These are phyloP conservation scores for Sclerotinia nivalis DNA, from an alignment of 2,329 filamentous ascomycete genomes.

Conservation along the genomic window DNA sequence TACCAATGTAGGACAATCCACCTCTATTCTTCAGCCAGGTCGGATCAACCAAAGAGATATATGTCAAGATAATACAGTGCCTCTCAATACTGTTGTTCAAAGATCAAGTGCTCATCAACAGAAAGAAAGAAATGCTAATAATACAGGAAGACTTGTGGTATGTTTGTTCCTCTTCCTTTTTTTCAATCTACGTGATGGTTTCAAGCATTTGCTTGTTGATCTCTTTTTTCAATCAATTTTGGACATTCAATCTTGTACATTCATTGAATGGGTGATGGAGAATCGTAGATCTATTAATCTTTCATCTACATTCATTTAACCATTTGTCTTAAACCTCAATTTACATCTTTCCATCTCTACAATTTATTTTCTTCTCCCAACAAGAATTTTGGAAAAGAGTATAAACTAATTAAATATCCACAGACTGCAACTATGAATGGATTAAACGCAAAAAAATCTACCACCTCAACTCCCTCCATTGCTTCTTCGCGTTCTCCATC, in stretches of 20 bases:
- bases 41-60: background rate
- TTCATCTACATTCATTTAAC: background rate
- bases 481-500: too few relatives aligned
- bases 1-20: background rate
- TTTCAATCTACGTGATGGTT: background rate
- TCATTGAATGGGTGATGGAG: background rate
- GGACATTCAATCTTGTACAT: background rate
- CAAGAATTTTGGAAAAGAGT: background rate
- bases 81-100: background rate
- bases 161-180: background rate
- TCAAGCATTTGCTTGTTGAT: background rate
- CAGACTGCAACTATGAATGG: background rate
- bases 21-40: background rate
- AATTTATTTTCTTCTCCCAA: too few relatives aligned
- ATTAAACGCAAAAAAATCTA: background rate
- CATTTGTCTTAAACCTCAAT: background rate
- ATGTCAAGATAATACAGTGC: background rate
- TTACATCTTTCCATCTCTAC: background rate
- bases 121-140: background rate
- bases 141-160: background rate
- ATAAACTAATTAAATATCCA: background rate
- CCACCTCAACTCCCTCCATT: too few relatives aligned
- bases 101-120: background rate
- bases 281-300: background rate
- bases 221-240: background rate